Evolutionary conservation across 768 basidiomycete species (phyloP).

Genomic region (Ramaria rubella): DNA sequence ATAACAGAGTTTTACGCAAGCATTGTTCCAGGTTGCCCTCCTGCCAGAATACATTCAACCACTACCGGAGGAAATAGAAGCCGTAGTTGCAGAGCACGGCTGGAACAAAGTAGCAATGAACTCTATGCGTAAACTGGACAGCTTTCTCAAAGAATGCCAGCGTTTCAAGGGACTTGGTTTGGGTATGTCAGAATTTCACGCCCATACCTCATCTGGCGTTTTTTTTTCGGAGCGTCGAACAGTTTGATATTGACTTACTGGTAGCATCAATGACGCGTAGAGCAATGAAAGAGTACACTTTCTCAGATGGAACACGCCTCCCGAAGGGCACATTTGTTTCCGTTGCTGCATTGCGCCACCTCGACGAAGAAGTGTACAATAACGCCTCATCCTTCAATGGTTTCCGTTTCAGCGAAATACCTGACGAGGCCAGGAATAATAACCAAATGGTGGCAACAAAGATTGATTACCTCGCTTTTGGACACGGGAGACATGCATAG

Average conservation of each 20-base stretch:
- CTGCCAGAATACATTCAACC: slow-evolving; percentile 11
- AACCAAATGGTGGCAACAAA: slow-evolving; percentile 6
- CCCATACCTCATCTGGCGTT: no score
- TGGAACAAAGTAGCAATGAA: slow-evolving; percentile 10
- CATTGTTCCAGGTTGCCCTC: slow-evolving; percentile 12
- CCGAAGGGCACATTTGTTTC: slow-evolving; percentile 33
- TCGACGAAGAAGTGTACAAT: slow-evolving; percentile 10
- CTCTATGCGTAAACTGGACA: slow-evolving; percentile 11
- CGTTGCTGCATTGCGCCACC: slow-evolving; percentile 13
- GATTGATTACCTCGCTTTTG: no score
- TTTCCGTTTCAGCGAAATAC: no score
- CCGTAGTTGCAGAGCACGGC: no score
- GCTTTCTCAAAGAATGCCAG: slow-evolving; percentile 14
- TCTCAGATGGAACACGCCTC: slow-evolving; percentile 38
- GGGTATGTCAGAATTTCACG: no score
- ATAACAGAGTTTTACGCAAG: neutral
- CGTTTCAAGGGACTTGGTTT: neutral
- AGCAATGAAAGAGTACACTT: slow-evolving; percentile 33
- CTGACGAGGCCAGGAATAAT: slow-evolving; percentile 14
- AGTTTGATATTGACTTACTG: neutral
- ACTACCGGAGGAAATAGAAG: slow-evolving; percentile 11
- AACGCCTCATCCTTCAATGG: neutral
- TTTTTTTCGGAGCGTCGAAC: neutral
- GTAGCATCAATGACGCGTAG: slow-evolving; percentile 19
- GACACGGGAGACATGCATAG: no score